phyloP scores from a whole-genome alignment of 495 filamentous ascomycete species.

The Penicillium diatomitis region DNA sequence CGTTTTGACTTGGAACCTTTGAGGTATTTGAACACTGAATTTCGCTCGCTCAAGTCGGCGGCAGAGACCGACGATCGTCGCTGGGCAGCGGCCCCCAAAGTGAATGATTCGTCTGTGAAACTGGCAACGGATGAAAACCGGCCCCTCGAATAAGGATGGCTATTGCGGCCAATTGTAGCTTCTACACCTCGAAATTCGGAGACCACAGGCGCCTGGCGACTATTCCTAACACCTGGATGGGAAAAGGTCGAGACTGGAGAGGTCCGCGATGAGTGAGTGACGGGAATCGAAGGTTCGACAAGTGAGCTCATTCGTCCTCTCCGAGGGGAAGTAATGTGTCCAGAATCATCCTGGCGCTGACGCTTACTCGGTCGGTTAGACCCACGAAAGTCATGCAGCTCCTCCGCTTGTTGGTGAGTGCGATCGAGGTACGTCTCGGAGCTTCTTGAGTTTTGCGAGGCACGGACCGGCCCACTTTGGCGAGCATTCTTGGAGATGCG shows the following conservation, averaged over 20 bases:
- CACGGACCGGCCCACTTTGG: constrained; percentile 33
- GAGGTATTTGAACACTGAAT: neutral
- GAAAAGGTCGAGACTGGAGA: constrained; percentile 16
- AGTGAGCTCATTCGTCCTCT: constrained; percentile 4
- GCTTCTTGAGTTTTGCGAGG: constrained; percentile 12
- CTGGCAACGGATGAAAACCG: constrained; percentile 3
- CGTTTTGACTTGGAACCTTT: neutral
- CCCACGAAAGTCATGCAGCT: constrained; percentile 9
- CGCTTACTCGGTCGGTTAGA: constrained; percentile 23
- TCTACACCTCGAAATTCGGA: constrained; percentile 20
- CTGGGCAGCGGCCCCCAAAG: constrained; percentile 16
- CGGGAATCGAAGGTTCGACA: constrained; percentile 1
- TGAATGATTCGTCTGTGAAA: constrained; percentile 18
- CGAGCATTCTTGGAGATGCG: constrained; percentile 21
- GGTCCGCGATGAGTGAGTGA: constrained; percentile 2
- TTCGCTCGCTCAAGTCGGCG: neutral
- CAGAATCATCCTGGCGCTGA: constrained; percentile 15
- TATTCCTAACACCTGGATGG: constrained; percentile 9
- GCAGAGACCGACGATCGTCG: constrained; percentile 11
- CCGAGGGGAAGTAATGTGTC: constrained; percentile 6
- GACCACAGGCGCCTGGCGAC: neutral
- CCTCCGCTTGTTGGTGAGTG: constrained; percentile 1
- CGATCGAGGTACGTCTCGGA: neutral
- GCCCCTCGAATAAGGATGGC: neutral
- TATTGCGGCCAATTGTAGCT: constrained; percentile 1